Conservation (phyloP, 305 asterid genomes). For the Fraxinus sp. region DNA sequence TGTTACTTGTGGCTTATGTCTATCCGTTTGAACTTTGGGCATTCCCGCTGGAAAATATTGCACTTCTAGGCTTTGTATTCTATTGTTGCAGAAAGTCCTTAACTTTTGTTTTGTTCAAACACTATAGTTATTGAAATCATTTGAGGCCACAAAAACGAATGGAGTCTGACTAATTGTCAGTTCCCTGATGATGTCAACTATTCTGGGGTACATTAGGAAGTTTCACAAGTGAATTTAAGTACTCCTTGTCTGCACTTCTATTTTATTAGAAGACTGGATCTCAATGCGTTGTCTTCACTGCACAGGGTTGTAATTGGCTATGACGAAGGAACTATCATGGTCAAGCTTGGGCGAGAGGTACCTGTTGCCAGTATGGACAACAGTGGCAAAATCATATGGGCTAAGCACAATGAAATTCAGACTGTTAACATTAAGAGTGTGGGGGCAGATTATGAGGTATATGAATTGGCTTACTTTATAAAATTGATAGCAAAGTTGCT, state of each 20-base stretch:
- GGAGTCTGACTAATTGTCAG: not conserved
- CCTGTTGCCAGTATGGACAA: constrained; percentile 97
- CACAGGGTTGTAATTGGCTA: constrained; percentile 24
- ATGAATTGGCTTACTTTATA: constrained; percentile 3
- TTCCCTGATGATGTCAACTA: not conserved
- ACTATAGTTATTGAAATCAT: constrained; percentile 5
- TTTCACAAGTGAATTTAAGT: not conserved
- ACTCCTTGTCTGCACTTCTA: not conserved
- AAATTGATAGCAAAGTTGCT: not conserved
- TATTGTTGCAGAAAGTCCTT: constrained; percentile 4
- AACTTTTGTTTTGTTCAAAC: constrained; percentile 7
- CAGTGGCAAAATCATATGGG: constrained; percentile 97
- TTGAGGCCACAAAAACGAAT: not conserved
- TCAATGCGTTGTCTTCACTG: not conserved
- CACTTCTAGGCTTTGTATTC: not conserved
- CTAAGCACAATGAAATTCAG: constrained; percentile 97
- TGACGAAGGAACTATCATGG: constrained; percentile 26
- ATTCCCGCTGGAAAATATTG: not conserved
- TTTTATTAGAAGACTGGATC: not conserved
- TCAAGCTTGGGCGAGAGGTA: constrained; percentile 36
- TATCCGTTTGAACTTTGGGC: constrained; percentile 9
- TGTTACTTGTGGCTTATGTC: constrained; percentile 19
- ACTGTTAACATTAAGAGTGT: constrained; percentile 94
- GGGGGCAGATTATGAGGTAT: constrained; percentile 92
- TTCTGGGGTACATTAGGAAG: not conserved